phyloP scores from a whole-genome alignment of 208 protist species.

The Leptomonas seymouri region DNA sequence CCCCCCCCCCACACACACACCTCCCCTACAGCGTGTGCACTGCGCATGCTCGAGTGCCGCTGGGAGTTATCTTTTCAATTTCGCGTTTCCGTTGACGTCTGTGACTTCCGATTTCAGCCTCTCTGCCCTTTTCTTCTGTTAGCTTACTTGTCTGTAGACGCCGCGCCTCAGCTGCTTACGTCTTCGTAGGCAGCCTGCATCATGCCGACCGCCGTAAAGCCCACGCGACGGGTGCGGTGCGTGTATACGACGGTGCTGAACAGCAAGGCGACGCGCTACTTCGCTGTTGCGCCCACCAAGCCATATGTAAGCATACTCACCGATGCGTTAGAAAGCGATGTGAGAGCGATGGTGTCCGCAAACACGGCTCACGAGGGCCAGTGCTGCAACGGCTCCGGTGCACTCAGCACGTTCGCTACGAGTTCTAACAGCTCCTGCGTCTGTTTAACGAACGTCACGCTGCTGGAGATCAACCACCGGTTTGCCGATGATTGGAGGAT shows the following conservation, averaged over 20 bases:
- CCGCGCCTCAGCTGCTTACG: too few species aligned
- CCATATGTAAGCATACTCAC: conserved; percentile 3
- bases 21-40: too few species aligned
- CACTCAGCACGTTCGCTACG: background rate
- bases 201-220: background rate
- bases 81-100: too few species aligned
- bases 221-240: conserved; percentile 13
- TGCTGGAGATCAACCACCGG: conserved; percentile 2
- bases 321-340: conserved; percentile 11
- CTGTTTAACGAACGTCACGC: background rate
- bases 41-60: too few species aligned
- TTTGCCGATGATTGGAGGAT: background rate
- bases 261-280: conserved; percentile 20
- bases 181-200: background rate
- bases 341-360: conserved; percentile 5
- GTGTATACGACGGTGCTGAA: conserved; percentile 23
- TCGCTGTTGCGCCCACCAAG: conserved; percentile 21
- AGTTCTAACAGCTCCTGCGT: background rate
- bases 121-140: background rate
- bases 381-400: background rate
- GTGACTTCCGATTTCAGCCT: background rate
- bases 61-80: too few species aligned
- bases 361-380: background rate
- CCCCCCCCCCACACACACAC: too few species aligned
- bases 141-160: background rate